Evolutionary conservation across 2,329 filamentous ascomycete genomes (phyloP), one percentile per base, ranked within the genome.

Genomic region (Blastomyces parvus): DNA sequence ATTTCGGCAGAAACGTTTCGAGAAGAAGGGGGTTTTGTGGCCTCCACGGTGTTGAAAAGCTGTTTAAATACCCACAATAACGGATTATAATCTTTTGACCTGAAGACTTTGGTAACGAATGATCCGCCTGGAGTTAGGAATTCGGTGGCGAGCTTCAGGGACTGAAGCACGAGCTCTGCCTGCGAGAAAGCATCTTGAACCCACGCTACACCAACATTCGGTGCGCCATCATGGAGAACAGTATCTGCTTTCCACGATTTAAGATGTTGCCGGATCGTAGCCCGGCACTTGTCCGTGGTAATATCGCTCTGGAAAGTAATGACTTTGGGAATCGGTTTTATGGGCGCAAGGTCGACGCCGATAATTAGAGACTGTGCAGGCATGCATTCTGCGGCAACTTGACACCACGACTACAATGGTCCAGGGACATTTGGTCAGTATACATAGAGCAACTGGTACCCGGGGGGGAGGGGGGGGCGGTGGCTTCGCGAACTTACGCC

Each of bases 271-370:
- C 91, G 83, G 66, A 99, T 90, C 1, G 90, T 97, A 7, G 91
- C 87, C 67, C 94, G 87, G 74, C 92, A 97, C 77, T 97, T 96
- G 68, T 97, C 92, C 57, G 92, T 96, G 0, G 94, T 99, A 72
- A 99, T 99, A 75, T 99, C 94, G 81, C 89, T 91, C 78, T 97
- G 93, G 79, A 97, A 97, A 67, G 89, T 90, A 70, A 97, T 97
- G 69, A 91, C 90, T 77, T 88, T 87, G 59, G 94, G 91, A 66
- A 99, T 97, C 14, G 94, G 84, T 76, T 97, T 97, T 77, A 99
- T 99, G 36, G 94, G 94, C 40, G 91, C 83, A 62, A 99, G 82
- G 83, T 99, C 94, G 73, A 97, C 91, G 74, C 92, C 94, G 67
- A 99, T 83, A 70, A 99, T 97, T 69, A 99, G 83, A 77, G 88